Conservation (phyloP, 2,329 filamentous ascomycete genomes). For the Scleromitrula shiraiana region DNA sequence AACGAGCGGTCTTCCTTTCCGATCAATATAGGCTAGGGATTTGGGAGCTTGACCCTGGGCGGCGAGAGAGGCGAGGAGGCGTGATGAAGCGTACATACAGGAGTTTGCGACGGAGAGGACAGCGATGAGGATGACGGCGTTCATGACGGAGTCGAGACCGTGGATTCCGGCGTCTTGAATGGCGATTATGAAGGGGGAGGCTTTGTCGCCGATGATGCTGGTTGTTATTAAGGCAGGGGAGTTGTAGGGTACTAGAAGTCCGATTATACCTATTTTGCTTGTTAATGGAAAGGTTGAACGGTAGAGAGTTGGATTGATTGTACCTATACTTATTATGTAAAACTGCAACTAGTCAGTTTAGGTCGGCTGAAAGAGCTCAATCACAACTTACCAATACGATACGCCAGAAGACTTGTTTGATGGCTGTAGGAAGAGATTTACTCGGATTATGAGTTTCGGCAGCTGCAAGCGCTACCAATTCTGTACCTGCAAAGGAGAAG, state of each 20-base stretch:
- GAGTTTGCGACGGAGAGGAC: conserved; percentile 90
- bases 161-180: conserved; percentile 77
- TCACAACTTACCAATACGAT: conserved; percentile 62
- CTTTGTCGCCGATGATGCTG: conserved; percentile 56
- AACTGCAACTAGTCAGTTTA: conserved; percentile 46
- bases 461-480: conserved; percentile 68
- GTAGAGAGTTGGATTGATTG: conserved; percentile 79
- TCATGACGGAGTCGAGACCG: conserved; percentile 82
- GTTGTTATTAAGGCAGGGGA: conserved; percentile 54
- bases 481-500: conserved; percentile 70
- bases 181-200: conserved; percentile 90
- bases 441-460: conserved; percentile 73
- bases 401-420: conserved; percentile 97
- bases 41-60: conserved; percentile 78
- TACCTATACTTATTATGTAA: conserved; percentile 73
- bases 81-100: conserved; percentile 81
- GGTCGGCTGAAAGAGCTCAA: conserved; percentile 36
- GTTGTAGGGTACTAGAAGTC: conserved; percentile 71
- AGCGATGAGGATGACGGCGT: conserved; percentile 83
- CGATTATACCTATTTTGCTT: conserved; percentile 64
- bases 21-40: conserved; percentile 73
- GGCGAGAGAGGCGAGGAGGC: conserved; percentile 81
- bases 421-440: conserved; percentile 74
- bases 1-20: conserved; percentile 68
- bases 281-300: conserved; percentile 52